These are phyloP conservation scores for Lathyrus aphaca DNA, from an alignment of 306 rosid genomes.

Conservation along the genomic window DNA sequence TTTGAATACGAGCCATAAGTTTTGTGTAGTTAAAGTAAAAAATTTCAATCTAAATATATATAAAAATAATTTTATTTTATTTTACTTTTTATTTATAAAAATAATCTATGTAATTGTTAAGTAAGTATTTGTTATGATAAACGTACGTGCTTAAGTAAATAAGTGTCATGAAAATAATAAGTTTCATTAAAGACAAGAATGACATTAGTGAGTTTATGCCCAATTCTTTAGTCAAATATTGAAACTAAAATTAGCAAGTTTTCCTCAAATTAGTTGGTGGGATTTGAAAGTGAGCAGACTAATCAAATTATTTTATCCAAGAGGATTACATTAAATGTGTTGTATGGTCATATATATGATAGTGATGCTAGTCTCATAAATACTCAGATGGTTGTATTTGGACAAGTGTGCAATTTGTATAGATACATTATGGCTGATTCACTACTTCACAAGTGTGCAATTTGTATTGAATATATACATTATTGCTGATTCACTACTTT, in stretches of 20 bases:
- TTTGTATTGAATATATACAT: background rate
- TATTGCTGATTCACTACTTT: background rate
- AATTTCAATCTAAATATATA: too few relatives aligned
- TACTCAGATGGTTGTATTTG: background rate
- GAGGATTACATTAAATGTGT: constrained; percentile 5
- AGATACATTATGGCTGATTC: too few relatives aligned
- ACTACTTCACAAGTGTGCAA: constrained; percentile 16
- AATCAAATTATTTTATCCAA: background rate
- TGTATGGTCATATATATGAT: background rate
- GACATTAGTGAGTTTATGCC: too few relatives aligned
- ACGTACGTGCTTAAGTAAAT: too few relatives aligned
- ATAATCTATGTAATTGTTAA: too few relatives aligned
- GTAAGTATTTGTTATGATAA: too few relatives aligned
- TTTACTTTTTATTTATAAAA: too few relatives aligned
- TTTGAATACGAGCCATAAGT: too few relatives aligned
- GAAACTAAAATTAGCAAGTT: background rate
- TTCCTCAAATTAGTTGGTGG: background rate
- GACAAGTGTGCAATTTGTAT: constrained; percentile 4
- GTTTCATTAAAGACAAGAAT: too few relatives aligned
- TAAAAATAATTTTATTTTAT: too few relatives aligned
- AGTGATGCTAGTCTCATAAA: background rate
- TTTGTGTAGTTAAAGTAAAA: too few relatives aligned
- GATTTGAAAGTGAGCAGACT: background rate
- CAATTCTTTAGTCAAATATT: background rate
- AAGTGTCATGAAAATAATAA: too few relatives aligned